These are phyloP conservation scores for Cryptococcus deneoformans DNA, from an alignment of 1,284 basidiomycete species.

Conservation along the genomic window DNA sequence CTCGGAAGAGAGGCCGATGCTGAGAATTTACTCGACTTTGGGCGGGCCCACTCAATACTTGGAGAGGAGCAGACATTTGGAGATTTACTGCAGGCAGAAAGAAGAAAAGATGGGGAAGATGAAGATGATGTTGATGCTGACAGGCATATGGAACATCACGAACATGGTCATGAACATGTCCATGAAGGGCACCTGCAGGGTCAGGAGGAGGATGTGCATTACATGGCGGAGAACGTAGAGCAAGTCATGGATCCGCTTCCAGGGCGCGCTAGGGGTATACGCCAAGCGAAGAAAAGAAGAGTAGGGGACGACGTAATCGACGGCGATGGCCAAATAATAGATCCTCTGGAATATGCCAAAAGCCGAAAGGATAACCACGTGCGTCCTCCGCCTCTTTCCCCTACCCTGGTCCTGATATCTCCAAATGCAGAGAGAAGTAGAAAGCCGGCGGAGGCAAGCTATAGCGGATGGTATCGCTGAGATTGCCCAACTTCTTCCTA, in stretches of 20 bases:
- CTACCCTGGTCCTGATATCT: background rate
- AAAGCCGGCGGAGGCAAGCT: conserved; percentile 85
- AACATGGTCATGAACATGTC: conserved; percentile 4
- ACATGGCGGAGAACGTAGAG: too few relatives aligned
- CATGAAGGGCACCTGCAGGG: too few relatives aligned
- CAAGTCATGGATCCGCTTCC: too few relatives aligned
- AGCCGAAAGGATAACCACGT: conserved; percentile 47
- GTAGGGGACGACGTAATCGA: background rate
- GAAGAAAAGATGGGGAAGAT: conserved; percentile 1
- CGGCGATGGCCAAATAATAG: conserved; percentile 22
- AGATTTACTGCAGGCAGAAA: conserved; percentile 12
- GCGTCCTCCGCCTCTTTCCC: conserved; percentile 11
- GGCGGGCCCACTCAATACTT: conserved; percentile 10
- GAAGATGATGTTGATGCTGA: background rate
- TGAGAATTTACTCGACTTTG: conserved; percentile 14
- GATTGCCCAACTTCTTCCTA: conserved; percentile 82
- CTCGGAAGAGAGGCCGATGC: conserved; percentile 13
- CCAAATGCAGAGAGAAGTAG: conserved; percentile 82
- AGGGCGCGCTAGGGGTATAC: too few relatives aligned
- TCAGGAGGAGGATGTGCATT: too few relatives aligned
- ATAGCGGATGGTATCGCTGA: conserved; percentile 97
- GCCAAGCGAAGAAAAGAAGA: conserved; percentile 4
- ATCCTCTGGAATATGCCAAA: conserved; percentile 26
- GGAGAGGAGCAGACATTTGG: conserved; percentile 12
- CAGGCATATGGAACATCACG: background rate